phyloP scores from a whole-genome alignment of 2,329 filamentous ascomycete genomes.

The Fusarium hainanense region DNA sequence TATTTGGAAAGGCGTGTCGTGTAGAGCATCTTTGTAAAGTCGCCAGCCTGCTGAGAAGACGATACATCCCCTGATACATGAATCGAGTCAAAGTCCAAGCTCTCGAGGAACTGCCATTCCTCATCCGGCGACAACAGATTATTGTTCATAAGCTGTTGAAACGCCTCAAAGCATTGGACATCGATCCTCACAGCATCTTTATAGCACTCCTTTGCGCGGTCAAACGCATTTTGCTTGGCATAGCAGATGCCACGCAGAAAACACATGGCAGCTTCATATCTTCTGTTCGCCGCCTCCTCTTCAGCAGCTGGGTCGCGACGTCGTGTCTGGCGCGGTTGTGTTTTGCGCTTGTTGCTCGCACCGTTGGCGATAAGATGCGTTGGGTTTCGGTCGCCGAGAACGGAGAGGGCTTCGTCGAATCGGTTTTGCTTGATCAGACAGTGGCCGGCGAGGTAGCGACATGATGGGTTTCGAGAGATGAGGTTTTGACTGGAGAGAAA shows the following conservation, averaged over 20 bases:
- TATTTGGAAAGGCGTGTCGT: slow-evolving; percentile 97
- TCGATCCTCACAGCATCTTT: slow-evolving; percentile 97
- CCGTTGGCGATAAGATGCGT: slow-evolving; percentile 80
- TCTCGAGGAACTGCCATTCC: slow-evolving; percentile 89
- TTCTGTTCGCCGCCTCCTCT: slow-evolving; percentile 79
- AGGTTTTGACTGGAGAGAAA: slow-evolving; percentile 88
- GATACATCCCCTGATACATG: slow-evolving; percentile 72
- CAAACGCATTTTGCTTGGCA: slow-evolving; percentile 96
- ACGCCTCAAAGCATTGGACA: slow-evolving; percentile 97
- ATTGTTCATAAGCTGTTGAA: slow-evolving; percentile 98
- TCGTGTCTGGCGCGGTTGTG: slow-evolving; percentile 50
- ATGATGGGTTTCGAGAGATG: slow-evolving; percentile 82
- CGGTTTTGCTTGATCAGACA: slow-evolving; percentile 93
- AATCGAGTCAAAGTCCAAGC: slow-evolving; percentile 89
- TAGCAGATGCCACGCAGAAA: slow-evolving; percentile 93
- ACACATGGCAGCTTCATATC: slow-evolving; percentile 97
- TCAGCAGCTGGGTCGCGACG: slow-evolving; percentile 54
- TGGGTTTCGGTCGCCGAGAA: slow-evolving; percentile 95
- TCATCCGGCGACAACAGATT: slow-evolving; percentile 89
- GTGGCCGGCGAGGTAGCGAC: slow-evolving; percentile 91
- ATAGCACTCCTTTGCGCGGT: slow-evolving; percentile 97
- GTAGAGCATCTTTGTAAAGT: slow-evolving; percentile 96
- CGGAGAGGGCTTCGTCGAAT: slow-evolving; percentile 85
- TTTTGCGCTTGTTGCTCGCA: slow-evolving; percentile 54
- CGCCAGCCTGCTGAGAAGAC: slow-evolving; percentile 83